A percentile compares a stretch with the other conserved stretches of the same genome.
Evolutionary conservation across 2,329 filamentous ascomycete genomes (phyloP).

Genomic region (Helminthosporium solani): DNA sequence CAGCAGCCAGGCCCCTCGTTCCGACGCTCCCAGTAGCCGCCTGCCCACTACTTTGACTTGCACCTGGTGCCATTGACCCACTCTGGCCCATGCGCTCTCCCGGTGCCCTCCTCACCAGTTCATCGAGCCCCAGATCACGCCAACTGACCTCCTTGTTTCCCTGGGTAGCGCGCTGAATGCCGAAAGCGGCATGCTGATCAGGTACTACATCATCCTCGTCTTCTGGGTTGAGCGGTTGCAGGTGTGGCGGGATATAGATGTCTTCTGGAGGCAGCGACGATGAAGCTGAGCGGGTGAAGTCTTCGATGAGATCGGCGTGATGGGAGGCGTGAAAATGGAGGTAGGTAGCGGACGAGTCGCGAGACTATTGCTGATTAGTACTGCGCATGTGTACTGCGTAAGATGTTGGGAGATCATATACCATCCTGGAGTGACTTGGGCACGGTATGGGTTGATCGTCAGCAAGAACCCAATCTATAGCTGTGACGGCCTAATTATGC

Average conservation of each 20-base stretch:
- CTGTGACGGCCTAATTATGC: no score
- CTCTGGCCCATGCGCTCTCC: constrained; percentile 16
- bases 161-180: constrained; percentile 78
- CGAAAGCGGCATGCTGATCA: constrained; percentile 84
- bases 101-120: constrained; percentile 67
- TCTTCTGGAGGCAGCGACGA: constrained; percentile 58
- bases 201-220: constrained; percentile 88
- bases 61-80: constrained; percentile 4
- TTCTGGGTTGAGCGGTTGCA: constrained; percentile 81
- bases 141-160: constrained; percentile 69
- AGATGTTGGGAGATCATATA: background rate
- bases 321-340: constrained; percentile 71
- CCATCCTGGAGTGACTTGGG: background rate
- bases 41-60: background rate
- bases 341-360: constrained; percentile 74
- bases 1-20: constrained; percentile 6
- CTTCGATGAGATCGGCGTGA: constrained; percentile 76
- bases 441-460: no score
- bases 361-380: constrained; percentile 47
- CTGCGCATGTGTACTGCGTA: background rate
- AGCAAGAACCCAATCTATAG: no score
- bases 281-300: constrained; percentile 45
- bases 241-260: constrained; percentile 76
- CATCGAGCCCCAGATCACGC: constrained; percentile 74
- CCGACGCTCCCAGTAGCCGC: background rate